phyloP scores from a whole-genome alignment of 2,329 filamentous ascomycete genomes.

The Exophiala sp. region DNA sequence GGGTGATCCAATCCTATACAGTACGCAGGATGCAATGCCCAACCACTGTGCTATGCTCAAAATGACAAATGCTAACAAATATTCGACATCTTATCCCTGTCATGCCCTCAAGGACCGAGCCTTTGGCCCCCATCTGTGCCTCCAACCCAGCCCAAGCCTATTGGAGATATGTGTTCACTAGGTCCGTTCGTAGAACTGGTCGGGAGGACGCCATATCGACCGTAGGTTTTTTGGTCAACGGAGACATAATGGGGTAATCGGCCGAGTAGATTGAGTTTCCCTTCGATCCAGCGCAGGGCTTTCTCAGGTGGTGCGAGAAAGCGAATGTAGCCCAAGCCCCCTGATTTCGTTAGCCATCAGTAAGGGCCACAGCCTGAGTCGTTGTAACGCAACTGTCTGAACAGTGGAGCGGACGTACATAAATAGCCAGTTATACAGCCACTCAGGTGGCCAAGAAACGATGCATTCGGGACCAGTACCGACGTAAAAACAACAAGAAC shows the following conservation, averaged over 20 bases:
- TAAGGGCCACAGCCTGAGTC: not conserved
- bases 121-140: slow-evolving; percentile 37
- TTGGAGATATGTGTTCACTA: slow-evolving; percentile 32
- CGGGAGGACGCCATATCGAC: slow-evolving; percentile 84
- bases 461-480: slow-evolving; percentile 75
- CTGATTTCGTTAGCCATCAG: slow-evolving; percentile 41
- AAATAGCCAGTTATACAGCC: slow-evolving; percentile 81
- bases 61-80: too few species aligned
- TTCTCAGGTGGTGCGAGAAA: slow-evolving; percentile 87
- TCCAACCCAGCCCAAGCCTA: slow-evolving; percentile 59
- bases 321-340: slow-evolving; percentile 82
- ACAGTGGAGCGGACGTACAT: slow-evolving; percentile 54
- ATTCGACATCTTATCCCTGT: too few species aligned
- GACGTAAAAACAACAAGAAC: slow-evolving; percentile 69
- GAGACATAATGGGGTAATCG: slow-evolving; percentile 88
- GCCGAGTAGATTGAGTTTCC: slow-evolving; percentile 78
- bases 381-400: not conserved
- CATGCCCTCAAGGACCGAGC: slow-evolving; percentile 58
- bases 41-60: not conserved
- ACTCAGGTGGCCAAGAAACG: slow-evolving; percentile 80
- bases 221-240: slow-evolving; percentile 93
- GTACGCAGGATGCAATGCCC: slow-evolving; percentile 42
- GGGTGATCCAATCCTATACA: too few species aligned
- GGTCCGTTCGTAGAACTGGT: slow-evolving; percentile 40
- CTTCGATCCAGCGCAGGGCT: slow-evolving; percentile 81